Base-by-base conservation (phyloP, 495 filamentous ascomycete species). In the Chlorociboria aeruginascens region DNA sequence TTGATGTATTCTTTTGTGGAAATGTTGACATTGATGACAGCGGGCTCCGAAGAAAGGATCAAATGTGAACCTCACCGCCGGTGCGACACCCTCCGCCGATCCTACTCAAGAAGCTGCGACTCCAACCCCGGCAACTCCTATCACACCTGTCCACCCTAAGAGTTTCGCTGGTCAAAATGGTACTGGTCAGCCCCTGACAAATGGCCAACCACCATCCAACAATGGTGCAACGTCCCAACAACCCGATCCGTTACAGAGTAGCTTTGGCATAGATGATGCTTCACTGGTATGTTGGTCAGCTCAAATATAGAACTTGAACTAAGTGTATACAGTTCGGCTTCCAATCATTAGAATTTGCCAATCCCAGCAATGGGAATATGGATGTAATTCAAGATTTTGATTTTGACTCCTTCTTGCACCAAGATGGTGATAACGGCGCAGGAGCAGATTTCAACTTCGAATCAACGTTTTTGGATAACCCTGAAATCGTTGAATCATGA, bases 301-400 rank as follows among this genome's bases (percentile, higher is more conserved):
- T 12, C 29, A 14, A 41, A 17, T 17, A 16, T 37, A 12, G 1
- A 8, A 38, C 31, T 33, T 13, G 20, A 14, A 16, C 45, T 43
- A 32, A 53, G 32, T 29, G 8, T 35, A 7, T 54, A 43, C 32
- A 51, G 52, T 49, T 47, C 46, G 50, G 49, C 13, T 44, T 42
- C 17, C 33, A 33, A 20, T 16, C 17, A 3, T 25, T 85, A 59
- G 79, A 82, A 46, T 54, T 52, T 45, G 71, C 70, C 54, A 67
- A 73, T 43, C 66, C 70, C 6, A 57, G 63, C 38, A 63, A 84
- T 56, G 71, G 77, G 45, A 76, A 72, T 29, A 67, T 68, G 39
- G 75, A 89, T 61, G 82, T 93, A n/a, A 69, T 97, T 41, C 82
- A 87, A 59, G 84, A 85, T 56, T 97, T 97, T 55, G 90, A 97